Evolutionary conservation across 371 early-diverging fungal genomes (phyloP), one percentile per base, ranked within the genome.

Genomic region (Mucor racemosus): DNA sequence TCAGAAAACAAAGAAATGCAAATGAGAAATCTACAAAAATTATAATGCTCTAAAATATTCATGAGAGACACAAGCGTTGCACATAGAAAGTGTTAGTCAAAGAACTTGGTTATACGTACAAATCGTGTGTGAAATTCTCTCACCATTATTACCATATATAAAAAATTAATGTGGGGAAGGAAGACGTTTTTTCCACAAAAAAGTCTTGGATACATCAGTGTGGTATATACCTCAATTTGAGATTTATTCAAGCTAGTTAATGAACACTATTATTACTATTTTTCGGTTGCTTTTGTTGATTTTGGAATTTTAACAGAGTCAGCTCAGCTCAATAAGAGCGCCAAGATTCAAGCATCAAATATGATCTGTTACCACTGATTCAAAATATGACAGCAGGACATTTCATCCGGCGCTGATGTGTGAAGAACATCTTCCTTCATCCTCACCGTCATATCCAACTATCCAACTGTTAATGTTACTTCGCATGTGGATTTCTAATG

Each of bases 81-180:
- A 54, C 54, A 54, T 5, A 54, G 15, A 5, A 33, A 26, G 14
- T 33, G 26, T 4, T 46, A 46, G 46, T 46, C 46, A 17, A 54
- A 14, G 54, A 15, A 13, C 4, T 14, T 19, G 54, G 33, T 54
- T 14, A 54, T 54, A 33, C 54, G 21, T 26, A 54, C 21, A 46
- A 46, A 17, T 33, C 26, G 26, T 33, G 10, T 54, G 54, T 33
- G 54, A 33, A 31, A 54, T 31, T 31, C 11, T 46, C 46, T 54
- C 34, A 54, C 33, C 8, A 54, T 33, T 54, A 26, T 54, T 54
- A 33, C 54, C 26, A 26, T 19, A 46, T 46, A 46, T 19, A 46
- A n/a, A n/a, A 46, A 46, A 19, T 54, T 54, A 15, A 33, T 54
- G 54, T 54, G 54, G 54, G 54, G 54, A 31, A 54, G 19, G 10